Evolutionary conservation across 2,329 filamentous ascomycete genomes (phyloP).

Genomic region (Aulographum hederae): DNA sequence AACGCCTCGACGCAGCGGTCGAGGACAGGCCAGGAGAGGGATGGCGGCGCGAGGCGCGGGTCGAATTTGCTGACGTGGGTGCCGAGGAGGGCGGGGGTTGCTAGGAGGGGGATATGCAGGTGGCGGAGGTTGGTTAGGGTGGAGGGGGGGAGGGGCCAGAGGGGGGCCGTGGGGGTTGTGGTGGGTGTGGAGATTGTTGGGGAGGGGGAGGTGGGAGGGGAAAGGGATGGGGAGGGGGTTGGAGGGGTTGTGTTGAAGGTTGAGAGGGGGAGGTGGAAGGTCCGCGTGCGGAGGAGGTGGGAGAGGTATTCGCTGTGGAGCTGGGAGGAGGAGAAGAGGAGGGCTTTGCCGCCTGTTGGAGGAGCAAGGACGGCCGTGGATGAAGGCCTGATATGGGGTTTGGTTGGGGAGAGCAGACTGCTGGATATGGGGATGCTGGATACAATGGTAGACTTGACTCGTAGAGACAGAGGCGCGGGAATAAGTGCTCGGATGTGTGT

Average conservation of each 20-base stretch:
- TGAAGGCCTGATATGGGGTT: no score
- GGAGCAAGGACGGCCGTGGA: no score
- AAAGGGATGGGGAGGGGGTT: background rate
- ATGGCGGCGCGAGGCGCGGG: slow-evolving; percentile 1
- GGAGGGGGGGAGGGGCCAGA: background rate
- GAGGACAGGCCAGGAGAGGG: slow-evolving; percentile 2
- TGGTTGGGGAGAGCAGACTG: background rate
- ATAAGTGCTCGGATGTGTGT: background rate
- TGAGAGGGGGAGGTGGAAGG: background rate
- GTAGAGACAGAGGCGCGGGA: background rate
- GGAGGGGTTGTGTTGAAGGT: background rate
- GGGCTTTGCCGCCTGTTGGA: no score
- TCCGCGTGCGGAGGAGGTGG: background rate
- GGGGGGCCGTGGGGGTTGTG: background rate
- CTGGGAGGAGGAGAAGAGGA: background rate
- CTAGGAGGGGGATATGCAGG: slow-evolving; percentile 1
- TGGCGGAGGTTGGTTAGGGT: background rate
- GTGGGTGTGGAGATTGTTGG: background rate
- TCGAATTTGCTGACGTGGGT: slow-evolving; percentile 2
- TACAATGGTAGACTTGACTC: background rate
- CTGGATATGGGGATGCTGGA: background rate
- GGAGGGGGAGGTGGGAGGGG: background rate
- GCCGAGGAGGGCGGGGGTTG: slow-evolving; percentile 3
- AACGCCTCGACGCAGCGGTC: slow-evolving; percentile 2
- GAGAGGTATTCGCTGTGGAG: background rate